A percentile compares a stretch with the other conserved stretches of the same genome.
phyloP scores from a whole-genome alignment of 208 protist genomes.

The Leishmania aethiopica region DNA sequence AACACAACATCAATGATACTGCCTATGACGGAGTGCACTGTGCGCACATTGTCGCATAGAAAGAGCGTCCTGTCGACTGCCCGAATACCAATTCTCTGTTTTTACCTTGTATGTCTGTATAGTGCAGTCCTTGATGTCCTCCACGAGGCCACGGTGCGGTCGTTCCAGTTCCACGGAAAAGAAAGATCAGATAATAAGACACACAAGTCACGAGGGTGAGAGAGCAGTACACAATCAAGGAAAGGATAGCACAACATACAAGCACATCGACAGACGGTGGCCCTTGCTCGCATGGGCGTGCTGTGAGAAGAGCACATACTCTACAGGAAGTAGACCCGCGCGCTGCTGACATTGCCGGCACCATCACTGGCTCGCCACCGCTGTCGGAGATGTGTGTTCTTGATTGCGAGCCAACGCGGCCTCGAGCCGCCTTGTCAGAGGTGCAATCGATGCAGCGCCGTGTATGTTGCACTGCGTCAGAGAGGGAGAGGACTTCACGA shows the following conservation, averaged over 20 bases:
- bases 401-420: conserved; percentile 39
- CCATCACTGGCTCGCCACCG: background rate
- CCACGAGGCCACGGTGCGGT: background rate
- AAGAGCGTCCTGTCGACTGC: background rate
- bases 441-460: conserved; percentile 36
- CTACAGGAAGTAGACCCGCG: background rate
- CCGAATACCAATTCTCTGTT: background rate
- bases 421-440: conserved; percentile 38
- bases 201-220: background rate
- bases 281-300: background rate
- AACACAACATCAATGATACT: background rate
- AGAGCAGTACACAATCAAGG: background rate
- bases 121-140: background rate
- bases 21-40: background rate
- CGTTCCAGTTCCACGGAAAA: background rate
- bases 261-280: background rate
- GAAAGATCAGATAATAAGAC: background rate
- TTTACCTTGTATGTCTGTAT: background rate
- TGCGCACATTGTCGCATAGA: background rate
- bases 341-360: background rate
- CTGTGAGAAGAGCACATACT: background rate
- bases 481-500: conserved; percentile 32
- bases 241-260: background rate
- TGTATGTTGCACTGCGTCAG: conserved; percentile 42
- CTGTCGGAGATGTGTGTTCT: background rate